Percentiles rank a stretch among this genome's conserved stretches.
These are phyloP conservation scores for Ophiostoma fasciatum DNA, from an alignment of 2,329 filamentous ascomycete genomes.

Conservation along the genomic window DNA sequence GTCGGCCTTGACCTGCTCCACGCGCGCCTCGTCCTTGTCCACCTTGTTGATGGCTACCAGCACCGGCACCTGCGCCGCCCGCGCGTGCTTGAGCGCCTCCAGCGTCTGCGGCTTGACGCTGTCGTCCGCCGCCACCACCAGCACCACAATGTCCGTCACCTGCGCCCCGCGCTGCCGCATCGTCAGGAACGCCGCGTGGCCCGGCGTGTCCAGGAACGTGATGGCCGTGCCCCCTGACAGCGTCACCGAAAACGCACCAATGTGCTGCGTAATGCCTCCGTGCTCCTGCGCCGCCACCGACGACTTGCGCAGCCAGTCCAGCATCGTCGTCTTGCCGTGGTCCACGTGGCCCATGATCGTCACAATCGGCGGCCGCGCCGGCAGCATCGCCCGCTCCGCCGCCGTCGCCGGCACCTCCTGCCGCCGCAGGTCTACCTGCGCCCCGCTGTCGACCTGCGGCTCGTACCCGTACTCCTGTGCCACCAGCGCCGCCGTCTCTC, in stretches of 20 bases:
- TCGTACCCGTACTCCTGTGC: constrained; percentile 90
- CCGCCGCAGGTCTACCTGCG: constrained; percentile 54
- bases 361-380: constrained; percentile 74
- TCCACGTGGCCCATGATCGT: constrained; percentile 99
- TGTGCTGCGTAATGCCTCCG: constrained; percentile 95
- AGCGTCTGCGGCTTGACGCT: constrained; percentile 95
- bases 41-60: constrained; percentile 98
- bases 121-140: constrained; percentile 93
- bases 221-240: constrained; percentile 79
- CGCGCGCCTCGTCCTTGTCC: constrained; percentile 69
- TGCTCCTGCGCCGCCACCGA: constrained; percentile 85
- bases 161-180: constrained; percentile 94
- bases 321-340: constrained; percentile 91
- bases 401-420: constrained; percentile 54
- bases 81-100: constrained; percentile 90
- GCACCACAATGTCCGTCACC: constrained; percentile 89
- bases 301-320: constrained; percentile 86
- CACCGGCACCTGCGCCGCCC: constrained; percentile 74
- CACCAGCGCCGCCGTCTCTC: constrained; percentile 79
- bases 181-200: constrained; percentile 85
- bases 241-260: constrained; percentile 87
- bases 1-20: constrained; percentile 78
- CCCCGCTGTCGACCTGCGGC: constrained; percentile 55
- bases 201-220: constrained; percentile 93
- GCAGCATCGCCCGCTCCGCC: constrained; percentile 48